Conservation (phyloP, 208 protist species). For the Giardia muris region DNA sequence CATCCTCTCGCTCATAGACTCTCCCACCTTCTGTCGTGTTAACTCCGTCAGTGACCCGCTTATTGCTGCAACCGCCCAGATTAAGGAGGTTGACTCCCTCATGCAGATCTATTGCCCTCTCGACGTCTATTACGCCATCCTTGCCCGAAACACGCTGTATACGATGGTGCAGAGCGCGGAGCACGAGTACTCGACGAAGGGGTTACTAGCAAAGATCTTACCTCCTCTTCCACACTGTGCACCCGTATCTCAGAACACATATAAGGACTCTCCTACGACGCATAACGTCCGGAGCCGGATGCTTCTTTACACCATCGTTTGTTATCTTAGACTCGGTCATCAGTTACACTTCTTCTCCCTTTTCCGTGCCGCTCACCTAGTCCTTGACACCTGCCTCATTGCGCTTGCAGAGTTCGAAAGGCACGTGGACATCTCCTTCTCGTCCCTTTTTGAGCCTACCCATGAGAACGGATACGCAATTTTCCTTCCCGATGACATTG, state of each 20-base stretch:
- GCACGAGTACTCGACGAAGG: background rate
- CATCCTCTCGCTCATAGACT: background rate
- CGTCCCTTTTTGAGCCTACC: background rate
- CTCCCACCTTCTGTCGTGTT: background rate
- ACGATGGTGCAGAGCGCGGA: background rate
- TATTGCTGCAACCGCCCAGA: background rate
- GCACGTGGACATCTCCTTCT: background rate
- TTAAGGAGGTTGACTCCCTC: background rate
- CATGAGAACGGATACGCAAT: background rate
- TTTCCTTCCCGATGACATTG: background rate
- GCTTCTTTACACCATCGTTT: background rate
- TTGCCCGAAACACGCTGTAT: background rate
- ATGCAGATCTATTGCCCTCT: background rate
- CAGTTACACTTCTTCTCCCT: background rate
- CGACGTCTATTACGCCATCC: background rate
- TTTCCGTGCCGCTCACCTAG: background rate
- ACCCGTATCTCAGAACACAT: background rate
- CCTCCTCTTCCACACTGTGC: background rate
- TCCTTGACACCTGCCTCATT: background rate
- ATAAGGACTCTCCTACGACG: background rate
- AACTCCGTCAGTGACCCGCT: background rate
- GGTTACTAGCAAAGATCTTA: background rate
- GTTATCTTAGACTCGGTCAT: background rate
- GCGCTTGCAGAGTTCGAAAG: background rate
- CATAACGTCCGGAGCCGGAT: background rate